Conservation (phyloP, 106 monocot species). For the Dioscorea dumetorum region DNA sequence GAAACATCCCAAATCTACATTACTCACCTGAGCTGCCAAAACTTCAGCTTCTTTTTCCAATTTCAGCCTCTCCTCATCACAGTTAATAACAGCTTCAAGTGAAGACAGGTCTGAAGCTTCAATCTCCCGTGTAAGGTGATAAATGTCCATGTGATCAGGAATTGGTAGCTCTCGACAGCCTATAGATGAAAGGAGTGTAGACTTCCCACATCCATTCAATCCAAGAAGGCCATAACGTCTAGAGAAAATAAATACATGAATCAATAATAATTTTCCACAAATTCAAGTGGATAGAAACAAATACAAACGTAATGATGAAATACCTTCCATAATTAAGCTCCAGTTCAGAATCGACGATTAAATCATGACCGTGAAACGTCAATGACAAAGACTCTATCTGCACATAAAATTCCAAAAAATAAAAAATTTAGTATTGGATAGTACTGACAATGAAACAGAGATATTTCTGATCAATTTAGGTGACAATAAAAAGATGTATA, state of each 20-base stretch:
- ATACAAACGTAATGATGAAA: too few relatives aligned
- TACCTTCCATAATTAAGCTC: slow-evolving; percentile 99
- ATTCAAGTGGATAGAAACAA: background rate
- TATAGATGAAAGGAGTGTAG: slow-evolving; percentile 76
- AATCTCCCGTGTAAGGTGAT: slow-evolving; percentile 82
- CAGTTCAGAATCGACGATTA: slow-evolving; percentile 91
- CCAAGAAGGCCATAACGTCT: slow-evolving; percentile 96
- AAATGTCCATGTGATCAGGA: slow-evolving; percentile 97
- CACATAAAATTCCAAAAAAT: too few relatives aligned
- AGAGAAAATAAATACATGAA: background rate
- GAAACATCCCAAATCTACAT: background rate
- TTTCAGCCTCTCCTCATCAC: slow-evolving; percentile 86
- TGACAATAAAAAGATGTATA: too few relatives aligned
- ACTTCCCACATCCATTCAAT: slow-evolving; percentile 97
- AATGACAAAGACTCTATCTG: slow-evolving; percentile 94
- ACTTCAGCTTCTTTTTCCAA: slow-evolving; percentile 86
- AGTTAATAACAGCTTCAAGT: slow-evolving; percentile 81
- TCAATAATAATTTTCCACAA: background rate
- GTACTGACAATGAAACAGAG: too few relatives aligned
- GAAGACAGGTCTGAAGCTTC: slow-evolving; percentile 97
- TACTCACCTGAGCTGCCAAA: slow-evolving; percentile 58
- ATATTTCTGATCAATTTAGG: too few relatives aligned
- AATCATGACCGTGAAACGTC: slow-evolving; percentile 97
- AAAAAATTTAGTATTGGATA: too few relatives aligned
- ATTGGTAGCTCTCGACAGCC: slow-evolving; percentile 88